Evolutionary conservation across 345 rosid genomes (phyloP).

Genomic region (Citrus inodora): DNA sequence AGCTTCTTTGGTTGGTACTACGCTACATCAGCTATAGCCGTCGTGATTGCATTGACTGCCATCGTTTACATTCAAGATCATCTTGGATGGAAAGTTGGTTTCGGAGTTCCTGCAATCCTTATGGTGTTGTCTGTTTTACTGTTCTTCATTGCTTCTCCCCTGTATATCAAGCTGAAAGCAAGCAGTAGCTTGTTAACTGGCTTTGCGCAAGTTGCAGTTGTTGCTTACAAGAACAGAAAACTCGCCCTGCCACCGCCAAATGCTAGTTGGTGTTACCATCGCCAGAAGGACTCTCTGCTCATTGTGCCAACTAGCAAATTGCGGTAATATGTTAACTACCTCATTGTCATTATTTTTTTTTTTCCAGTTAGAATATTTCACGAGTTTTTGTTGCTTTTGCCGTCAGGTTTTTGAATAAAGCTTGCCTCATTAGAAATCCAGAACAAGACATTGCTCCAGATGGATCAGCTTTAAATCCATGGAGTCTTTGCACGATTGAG

Average conservation of each 20-base stretch:
- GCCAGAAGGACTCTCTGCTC: slow-evolving; percentile 40
- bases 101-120: slow-evolving; percentile 57
- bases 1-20: slow-evolving; percentile 74
- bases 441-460: slow-evolving; percentile 48
- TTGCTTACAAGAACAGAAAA: slow-evolving; percentile 46
- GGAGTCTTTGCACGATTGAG: slow-evolving; percentile 73
- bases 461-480: slow-evolving; percentile 61
- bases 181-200: slow-evolving; percentile 49
- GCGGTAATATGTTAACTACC: slow-evolving; percentile 31
- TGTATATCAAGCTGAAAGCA: slow-evolving; percentile 41
- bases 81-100: slow-evolving; percentile 58
- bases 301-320: slow-evolving; percentile 48
- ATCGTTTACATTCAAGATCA: slow-evolving; percentile 62
- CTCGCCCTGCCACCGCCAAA: slow-evolving; percentile 38
- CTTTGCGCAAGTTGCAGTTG: slow-evolving; percentile 46
- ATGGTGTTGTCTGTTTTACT: slow-evolving; percentile 44
- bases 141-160: slow-evolving; percentile 46
- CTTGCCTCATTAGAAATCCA: slow-evolving; percentile 49
- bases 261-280: slow-evolving; percentile 41
- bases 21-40: slow-evolving; percentile 47
- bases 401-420: slow-evolving; percentile 70
- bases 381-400: slow-evolving; percentile 8
- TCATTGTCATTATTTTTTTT: background rate
- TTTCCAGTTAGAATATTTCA: background rate
- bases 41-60: slow-evolving; percentile 46